Conservation (phyloP, 2,329 filamentous ascomycete genomes). For the Fonsecaea pedrosoi region DNA sequence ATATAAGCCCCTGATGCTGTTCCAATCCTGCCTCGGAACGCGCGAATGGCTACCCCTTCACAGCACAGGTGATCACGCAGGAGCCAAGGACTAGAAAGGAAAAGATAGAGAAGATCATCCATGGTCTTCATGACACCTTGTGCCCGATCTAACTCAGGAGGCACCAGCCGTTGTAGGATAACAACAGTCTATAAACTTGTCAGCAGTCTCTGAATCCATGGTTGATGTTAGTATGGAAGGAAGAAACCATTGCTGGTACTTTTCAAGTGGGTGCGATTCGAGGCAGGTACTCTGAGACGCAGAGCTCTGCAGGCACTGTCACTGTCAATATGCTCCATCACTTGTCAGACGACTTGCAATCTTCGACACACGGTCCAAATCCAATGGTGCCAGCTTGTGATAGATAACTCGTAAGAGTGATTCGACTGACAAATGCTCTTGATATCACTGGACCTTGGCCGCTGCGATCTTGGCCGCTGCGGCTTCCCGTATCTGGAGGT, state of each 20-base stretch:
- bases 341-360: background rate
- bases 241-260: background rate
- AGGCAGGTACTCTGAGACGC: background rate
- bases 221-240: background rate
- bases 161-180: background rate
- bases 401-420: background rate
- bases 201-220: background rate
- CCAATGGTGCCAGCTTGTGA: background rate
- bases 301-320: slow-evolving; percentile 9
- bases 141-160: background rate
- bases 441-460: slow-evolving; percentile 18
- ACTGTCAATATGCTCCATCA: slow-evolving; percentile 16
- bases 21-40: background rate
- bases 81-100: background rate
- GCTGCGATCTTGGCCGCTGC: slow-evolving; percentile 15
- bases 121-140: background rate
- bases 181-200: slow-evolving; percentile 1
- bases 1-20: background rate
- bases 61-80: background rate
- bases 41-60: background rate
- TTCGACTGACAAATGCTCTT: background rate
- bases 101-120: background rate
- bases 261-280: slow-evolving; percentile 1
- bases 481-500: slow-evolving; percentile 33
- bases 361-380: background rate